phyloP scores from a whole-genome alignment of 1,139 yeast genomes.

The Yamadazyma blattariae region DNA sequence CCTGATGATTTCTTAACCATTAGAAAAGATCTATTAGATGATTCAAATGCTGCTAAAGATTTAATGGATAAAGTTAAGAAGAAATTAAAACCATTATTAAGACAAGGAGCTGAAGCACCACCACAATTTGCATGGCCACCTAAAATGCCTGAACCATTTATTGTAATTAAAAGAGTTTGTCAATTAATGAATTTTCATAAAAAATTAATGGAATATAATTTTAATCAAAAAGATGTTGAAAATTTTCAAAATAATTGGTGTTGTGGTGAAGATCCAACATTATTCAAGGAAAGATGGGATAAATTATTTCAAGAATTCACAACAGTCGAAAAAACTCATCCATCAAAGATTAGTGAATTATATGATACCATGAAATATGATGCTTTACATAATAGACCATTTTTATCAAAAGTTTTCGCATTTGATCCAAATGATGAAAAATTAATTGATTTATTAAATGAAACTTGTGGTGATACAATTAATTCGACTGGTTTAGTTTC shows the following conservation, averaged over 20 bases:
- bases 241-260: conserved; percentile 86
- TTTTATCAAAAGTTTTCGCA: conserved; percentile 77
- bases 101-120: conserved; percentile 98
- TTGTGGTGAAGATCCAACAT: conserved; percentile 88
- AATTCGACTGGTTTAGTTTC: conserved; percentile 64
- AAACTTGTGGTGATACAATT: conserved; percentile 50
- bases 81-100: conserved; percentile 86
- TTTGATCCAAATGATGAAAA: conserved; percentile 59
- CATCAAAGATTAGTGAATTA: conserved; percentile 91
- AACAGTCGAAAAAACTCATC: conserved; percentile 94
- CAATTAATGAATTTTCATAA: conserved; percentile 94
- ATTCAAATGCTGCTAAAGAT: conserved; percentile 97
- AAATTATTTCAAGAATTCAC: conserved; percentile 90
- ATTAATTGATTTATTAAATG: conserved; percentile 33
- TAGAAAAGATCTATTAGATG: conserved; percentile 89
- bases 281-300: conserved; percentile 97
- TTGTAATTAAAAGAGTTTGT: conserved; percentile 89
- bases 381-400: conserved; percentile 91
- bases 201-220: conserved; percentile 80
- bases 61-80: conserved; percentile 97
- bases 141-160: conserved; percentile 95
- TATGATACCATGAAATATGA: conserved; percentile 99
- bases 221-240: conserved; percentile 61
- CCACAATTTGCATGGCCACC: conserved; percentile 99
- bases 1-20: conserved; percentile 80